phyloP scores from a whole-genome alignment of 441 rosid species.

The Capsella rubella region DNA sequence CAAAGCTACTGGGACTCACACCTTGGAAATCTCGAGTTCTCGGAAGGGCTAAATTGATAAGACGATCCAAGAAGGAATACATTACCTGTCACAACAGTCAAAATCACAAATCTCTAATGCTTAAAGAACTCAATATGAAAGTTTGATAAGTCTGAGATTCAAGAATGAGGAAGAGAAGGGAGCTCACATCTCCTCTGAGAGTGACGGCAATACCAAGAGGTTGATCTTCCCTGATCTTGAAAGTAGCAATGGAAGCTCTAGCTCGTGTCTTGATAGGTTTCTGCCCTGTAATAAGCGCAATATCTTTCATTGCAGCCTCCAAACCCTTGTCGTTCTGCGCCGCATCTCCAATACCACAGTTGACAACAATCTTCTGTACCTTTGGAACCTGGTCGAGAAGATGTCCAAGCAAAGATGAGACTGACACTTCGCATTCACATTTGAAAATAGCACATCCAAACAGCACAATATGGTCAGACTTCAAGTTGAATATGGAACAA shows the following conservation, averaged over 20 bases:
- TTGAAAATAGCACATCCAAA: neutral
- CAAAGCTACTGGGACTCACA: constrained; percentile 77
- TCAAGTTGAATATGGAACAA: constrained; percentile 20
- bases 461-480: neutral
- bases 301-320: constrained; percentile 83
- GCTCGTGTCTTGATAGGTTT: constrained; percentile 90
- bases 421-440: neutral
- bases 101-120: neutral
- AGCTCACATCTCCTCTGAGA: constrained; percentile 68
- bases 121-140: neutral
- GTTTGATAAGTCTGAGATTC: constrained; percentile 7
- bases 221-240: constrained; percentile 89
- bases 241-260: constrained; percentile 71
- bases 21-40: constrained; percentile 95
- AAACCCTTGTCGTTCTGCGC: constrained; percentile 89
- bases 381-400: constrained; percentile 73
- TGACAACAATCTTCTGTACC: constrained; percentile 84
- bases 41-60: constrained; percentile 92
- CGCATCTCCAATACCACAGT: constrained; percentile 96
- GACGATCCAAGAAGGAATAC: constrained; percentile 90
- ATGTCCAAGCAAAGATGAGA: constrained; percentile 12
- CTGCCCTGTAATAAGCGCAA: constrained; percentile 88
- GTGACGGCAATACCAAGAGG: constrained; percentile 90
- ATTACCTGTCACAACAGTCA: constrained; percentile 60
- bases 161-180: neutral